Percentiles rank a stretch among this genome's conserved stretches.
phyloP scores from a whole-genome alignment of 805 yeast genomes.

The Lipomyces anomalus region DNA sequence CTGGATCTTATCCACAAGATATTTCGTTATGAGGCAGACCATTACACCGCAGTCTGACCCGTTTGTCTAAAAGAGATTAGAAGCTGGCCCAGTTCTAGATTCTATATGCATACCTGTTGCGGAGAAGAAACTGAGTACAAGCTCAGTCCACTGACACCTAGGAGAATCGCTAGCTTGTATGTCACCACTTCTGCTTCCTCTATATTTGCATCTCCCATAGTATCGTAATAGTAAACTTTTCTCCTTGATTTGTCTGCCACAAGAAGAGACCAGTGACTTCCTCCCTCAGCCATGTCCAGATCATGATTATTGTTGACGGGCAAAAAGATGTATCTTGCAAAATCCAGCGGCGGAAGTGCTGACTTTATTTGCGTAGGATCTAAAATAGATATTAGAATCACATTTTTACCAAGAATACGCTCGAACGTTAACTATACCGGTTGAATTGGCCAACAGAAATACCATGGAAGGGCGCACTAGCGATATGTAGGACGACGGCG shows the following conservation, averaged over 20 bases:
- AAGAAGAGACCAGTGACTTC: slow-evolving; percentile 72
- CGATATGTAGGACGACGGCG: slow-evolving; percentile 4
- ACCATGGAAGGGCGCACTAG: slow-evolving; percentile 58
- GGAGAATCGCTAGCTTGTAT: slow-evolving; percentile 30
- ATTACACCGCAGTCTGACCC: slow-evolving; percentile 27
- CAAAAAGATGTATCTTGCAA: slow-evolving; percentile 50
- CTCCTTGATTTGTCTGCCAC: slow-evolving; percentile 46
- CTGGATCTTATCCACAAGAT: slow-evolving; percentile 13
- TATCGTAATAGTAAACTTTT: slow-evolving; percentile 53
- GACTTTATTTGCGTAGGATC: slow-evolving; percentile 39
- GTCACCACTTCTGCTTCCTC: slow-evolving; percentile 34
- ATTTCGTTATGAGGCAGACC: slow-evolving; percentile 25
- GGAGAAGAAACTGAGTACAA: slow-evolving; percentile 13
- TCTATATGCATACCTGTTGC: too few relatives aligned
- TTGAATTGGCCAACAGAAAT: slow-evolving; percentile 48
- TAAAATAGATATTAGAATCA: too few relatives aligned
- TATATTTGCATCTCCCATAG: slow-evolving; percentile 45
- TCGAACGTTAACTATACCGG: slow-evolving; percentile 8
- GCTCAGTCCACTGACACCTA: not conserved
- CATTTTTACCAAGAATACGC: not conserved
- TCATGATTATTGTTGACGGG: slow-evolving; percentile 66
- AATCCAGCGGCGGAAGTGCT: slow-evolving; percentile 43
- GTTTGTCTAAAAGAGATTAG: too few relatives aligned
- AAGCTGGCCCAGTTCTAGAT: too few relatives aligned
- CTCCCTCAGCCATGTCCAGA: slow-evolving; percentile 54